phyloP scores from a whole-genome alignment of 179 eudicot species.

The Monotropa hypopitys region DNA sequence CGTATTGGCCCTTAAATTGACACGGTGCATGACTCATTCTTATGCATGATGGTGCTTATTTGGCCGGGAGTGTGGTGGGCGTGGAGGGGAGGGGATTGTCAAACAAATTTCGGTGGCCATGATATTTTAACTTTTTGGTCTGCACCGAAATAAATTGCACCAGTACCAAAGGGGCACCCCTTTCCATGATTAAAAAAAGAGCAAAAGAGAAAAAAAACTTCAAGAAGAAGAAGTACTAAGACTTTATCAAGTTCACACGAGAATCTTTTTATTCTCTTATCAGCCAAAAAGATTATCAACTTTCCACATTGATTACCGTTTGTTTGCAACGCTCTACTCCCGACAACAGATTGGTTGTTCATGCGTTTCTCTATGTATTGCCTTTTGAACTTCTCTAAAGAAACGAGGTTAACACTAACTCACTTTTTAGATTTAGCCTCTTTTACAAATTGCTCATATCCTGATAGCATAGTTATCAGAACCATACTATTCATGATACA shows the following conservation, averaged over 20 bases:
- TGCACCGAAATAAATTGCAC: neutral
- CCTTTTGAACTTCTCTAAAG: neutral
- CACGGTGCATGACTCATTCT: neutral
- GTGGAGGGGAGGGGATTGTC: neutral
- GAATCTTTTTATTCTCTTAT: neutral
- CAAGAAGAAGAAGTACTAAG: too few relatives aligned
- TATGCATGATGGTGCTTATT: neutral
- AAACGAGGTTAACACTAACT: neutral
- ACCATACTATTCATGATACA: too few relatives aligned
- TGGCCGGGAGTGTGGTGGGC: neutral
- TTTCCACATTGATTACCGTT: neutral
- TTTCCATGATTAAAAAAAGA: neutral
- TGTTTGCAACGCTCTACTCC: neutral
- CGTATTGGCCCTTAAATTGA: neutral
- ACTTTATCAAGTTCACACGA: neutral
- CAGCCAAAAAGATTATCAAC: neutral
- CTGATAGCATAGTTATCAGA: too few relatives aligned
- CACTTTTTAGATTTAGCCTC: neutral
- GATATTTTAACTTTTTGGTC: neutral
- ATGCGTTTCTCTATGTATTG: neutral
- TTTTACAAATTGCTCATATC: neutral
- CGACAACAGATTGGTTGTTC: neutral
- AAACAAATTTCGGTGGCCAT: neutral
- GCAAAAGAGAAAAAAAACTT: neutral
- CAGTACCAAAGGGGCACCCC: neutral